Conservation (phyloP, 306 rosid genomes). For the Malus domestica region DNA sequence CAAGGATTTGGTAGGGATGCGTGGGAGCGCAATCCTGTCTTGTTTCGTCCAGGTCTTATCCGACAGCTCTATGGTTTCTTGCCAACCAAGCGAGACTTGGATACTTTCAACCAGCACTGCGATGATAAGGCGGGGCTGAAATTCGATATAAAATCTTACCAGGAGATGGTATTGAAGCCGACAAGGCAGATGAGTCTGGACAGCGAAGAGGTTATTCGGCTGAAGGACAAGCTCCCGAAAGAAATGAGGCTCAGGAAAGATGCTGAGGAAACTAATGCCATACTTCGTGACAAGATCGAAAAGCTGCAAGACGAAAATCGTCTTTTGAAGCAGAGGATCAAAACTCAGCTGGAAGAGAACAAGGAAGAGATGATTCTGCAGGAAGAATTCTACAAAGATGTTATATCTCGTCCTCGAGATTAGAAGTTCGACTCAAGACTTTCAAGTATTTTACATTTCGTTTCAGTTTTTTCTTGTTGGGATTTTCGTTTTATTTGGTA, state of each 20-base stretch:
- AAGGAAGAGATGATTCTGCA: slow-evolving; percentile 14
- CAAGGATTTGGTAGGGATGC: slow-evolving; percentile 61
- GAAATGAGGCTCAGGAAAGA: slow-evolving; percentile 31
- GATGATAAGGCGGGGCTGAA: slow-evolving; percentile 67
- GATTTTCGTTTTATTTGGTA: neutral
- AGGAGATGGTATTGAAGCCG: slow-evolving; percentile 64
- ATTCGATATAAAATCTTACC: slow-evolving; percentile 56
- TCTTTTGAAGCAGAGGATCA: slow-evolving; percentile 30
- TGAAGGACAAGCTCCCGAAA: slow-evolving; percentile 25
- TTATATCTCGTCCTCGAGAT: neutral
- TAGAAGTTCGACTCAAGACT: neutral
- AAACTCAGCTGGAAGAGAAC: slow-evolving; percentile 27
- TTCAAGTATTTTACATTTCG: neutral
- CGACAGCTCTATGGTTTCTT: slow-evolving; percentile 78
- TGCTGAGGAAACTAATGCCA: slow-evolving; percentile 18
- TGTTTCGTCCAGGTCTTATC: slow-evolving; percentile 49
- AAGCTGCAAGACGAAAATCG: slow-evolving; percentile 23
- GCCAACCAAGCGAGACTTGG: slow-evolving; percentile 68
- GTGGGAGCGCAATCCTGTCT: slow-evolving; percentile 39
- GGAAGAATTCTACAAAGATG: slow-evolving; percentile 1
- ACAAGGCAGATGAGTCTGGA: slow-evolving; percentile 59
- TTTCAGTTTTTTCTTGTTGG: neutral
- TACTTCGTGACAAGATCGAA: slow-evolving; percentile 37
- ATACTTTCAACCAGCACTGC: slow-evolving; percentile 57
- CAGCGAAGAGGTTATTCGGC: slow-evolving; percentile 36